These are phyloP conservation scores for Miscanthus lutarioriparius DNA, from an alignment of 176 grass and related monocot species.

Conservation along the genomic window DNA sequence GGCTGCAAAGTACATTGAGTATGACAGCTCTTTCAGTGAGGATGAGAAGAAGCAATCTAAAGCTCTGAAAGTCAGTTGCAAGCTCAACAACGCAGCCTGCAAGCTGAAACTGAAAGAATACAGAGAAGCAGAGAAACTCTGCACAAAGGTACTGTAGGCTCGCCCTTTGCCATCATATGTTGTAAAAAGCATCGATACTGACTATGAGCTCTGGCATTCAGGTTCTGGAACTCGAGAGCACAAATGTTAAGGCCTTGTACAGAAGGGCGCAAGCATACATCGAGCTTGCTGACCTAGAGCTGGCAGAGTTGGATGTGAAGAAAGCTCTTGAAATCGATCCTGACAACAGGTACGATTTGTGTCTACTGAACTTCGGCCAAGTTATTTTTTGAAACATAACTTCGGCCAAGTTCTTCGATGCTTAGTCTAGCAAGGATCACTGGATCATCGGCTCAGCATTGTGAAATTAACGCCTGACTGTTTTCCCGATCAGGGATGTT, in stretches of 20 bases:
- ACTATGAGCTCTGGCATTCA: not conserved
- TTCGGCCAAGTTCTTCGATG: not conserved
- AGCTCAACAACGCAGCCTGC: not conserved
- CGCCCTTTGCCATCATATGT: not conserved
- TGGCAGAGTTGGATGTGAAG: constrained; percentile 80
- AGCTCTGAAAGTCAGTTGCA: constrained; percentile 56
- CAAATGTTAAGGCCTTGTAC: constrained; percentile 66
- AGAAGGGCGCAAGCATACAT: constrained; percentile 73
- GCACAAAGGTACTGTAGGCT: not conserved
- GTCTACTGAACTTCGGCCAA: too few species aligned
- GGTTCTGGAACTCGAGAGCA: constrained; percentile 80
- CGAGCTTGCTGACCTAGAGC: constrained; percentile 63
- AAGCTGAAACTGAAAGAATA: not conserved
- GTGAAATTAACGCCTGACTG: not conserved
- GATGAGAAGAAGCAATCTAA: constrained; percentile 86
- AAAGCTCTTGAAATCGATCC: constrained; percentile 81
- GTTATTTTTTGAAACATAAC: too few species aligned
- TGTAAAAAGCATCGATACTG: not conserved
- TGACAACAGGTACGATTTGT: constrained; percentile 45
- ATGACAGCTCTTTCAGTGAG: constrained; percentile 78
- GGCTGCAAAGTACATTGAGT: constrained; percentile 74
- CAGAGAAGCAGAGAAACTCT: not conserved
- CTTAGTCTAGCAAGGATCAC: not conserved
- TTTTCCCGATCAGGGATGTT: constrained; percentile 51
- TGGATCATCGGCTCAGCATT: rapidly evolving